phyloP scores from a whole-genome alignment of 306 rosid species.

The Urtica urens region DNA sequence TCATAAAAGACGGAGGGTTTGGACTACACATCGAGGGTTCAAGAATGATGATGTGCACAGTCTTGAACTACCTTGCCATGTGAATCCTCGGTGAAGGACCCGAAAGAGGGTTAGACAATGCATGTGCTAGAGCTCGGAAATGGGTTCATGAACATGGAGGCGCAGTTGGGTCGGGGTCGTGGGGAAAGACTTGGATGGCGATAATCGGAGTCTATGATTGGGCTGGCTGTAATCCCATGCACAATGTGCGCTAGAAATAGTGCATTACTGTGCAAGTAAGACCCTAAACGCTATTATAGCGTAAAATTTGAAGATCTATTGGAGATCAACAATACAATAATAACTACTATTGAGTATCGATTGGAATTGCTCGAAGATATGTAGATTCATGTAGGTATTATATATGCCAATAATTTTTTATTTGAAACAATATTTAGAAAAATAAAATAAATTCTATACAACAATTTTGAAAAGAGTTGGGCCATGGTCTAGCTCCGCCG shows the following conservation, averaged over 20 bases:
- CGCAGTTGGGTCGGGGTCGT: conserved; percentile 39
- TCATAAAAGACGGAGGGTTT: conserved; percentile 62
- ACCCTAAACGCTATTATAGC: no score
- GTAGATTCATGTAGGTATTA: conserved; percentile 23
- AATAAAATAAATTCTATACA: background rate
- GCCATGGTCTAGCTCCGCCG: no score
- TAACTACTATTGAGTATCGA: no score
- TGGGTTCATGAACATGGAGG: conserved; percentile 57
- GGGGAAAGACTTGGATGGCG: conserved; percentile 82
- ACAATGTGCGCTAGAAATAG: background rate
- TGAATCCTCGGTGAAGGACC: conserved; percentile 58
- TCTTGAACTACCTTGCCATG: conserved; percentile 47
- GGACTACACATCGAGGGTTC: conserved; percentile 66
- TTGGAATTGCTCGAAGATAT: conserved; percentile 86
- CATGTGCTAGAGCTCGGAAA: conserved; percentile 42
- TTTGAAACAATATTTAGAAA: background rate
- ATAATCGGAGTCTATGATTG: conserved; percentile 18
- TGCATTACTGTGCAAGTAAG: no score
- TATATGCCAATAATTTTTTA: background rate
- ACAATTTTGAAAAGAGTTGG: no score
- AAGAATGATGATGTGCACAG: conserved; percentile 59
- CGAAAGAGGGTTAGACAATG: conserved; percentile 37
- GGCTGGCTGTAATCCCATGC: background rate
- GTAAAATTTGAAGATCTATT: background rate
- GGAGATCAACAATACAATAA: conserved; percentile 9